These are phyloP conservation scores for Malassezia brasiliensis DNA, from an alignment of 1,284 basidiomycete genomes.

Conservation along the genomic window DNA sequence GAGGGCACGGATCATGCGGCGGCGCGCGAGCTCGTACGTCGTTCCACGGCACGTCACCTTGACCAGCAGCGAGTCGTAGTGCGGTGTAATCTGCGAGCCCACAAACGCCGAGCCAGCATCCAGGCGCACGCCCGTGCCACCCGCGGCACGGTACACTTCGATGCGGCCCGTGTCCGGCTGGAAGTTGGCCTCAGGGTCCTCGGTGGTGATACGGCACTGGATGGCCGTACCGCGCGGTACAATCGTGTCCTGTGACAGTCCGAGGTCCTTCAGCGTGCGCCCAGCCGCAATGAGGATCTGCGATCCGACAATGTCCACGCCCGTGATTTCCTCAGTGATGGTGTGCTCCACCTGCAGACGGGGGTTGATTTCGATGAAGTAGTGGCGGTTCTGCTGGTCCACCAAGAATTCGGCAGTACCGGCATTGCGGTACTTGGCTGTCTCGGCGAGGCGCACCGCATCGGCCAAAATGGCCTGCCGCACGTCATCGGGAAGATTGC, in stretches of 20 bases:
- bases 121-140: slow-evolving; percentile 94
- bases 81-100: slow-evolving; percentile 97
- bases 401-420: slow-evolving; percentile 88
- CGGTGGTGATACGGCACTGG: slow-evolving; percentile 98
- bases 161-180: slow-evolving; percentile 99
- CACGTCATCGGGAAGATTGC: slow-evolving; percentile 79
- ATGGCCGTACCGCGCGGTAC: slow-evolving; percentile 94
- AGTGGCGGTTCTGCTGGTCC: slow-evolving; percentile 86
- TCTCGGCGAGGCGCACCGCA: slow-evolving; percentile 87
- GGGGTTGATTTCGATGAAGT: slow-evolving; percentile 78
- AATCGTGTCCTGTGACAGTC: slow-evolving; percentile 91
- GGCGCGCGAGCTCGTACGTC: slow-evolving; percentile 92
- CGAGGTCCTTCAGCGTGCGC: slow-evolving; percentile 86
- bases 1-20: slow-evolving; percentile 97
- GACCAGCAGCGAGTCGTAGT: slow-evolving; percentile 95
- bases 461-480: slow-evolving; percentile 76
- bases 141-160: slow-evolving; percentile 95
- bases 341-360: slow-evolving; percentile 56
- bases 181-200: slow-evolving; percentile 82
- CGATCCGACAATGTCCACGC: slow-evolving; percentile 94
- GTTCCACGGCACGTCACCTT: slow-evolving; percentile 94
- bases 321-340: slow-evolving; percentile 83
- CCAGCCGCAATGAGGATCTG: slow-evolving; percentile 98
- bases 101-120: slow-evolving; percentile 97
- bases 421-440: slow-evolving; percentile 87